These are phyloP conservation scores for Lagerstroemia speciosa DNA, from an alignment of 345 rosid species.

Conservation along the genomic window DNA sequence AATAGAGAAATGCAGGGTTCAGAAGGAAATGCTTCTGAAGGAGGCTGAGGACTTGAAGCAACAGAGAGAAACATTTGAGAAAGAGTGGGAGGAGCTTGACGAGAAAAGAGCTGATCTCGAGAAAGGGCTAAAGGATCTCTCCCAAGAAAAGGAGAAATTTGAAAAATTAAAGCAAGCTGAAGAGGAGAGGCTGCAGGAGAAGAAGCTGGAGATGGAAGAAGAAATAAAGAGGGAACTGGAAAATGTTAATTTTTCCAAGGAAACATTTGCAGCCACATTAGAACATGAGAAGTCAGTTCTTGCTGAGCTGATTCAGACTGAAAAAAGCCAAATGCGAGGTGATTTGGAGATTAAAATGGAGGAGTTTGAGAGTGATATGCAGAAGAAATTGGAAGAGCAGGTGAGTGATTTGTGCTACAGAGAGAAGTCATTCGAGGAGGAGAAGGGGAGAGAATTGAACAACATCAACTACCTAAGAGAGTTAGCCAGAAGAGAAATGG, in stretches of 20 bases:
- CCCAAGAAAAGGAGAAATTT: slow-evolving; percentile 46
- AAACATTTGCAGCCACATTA: slow-evolving; percentile 58
- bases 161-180: slow-evolving; percentile 54
- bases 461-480: slow-evolving; percentile 73
- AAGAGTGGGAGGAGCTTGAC: slow-evolving; percentile 89
- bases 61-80: slow-evolving; percentile 85
- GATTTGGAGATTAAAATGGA: slow-evolving; percentile 61
- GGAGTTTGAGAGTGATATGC: slow-evolving; percentile 67
- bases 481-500: slow-evolving; percentile 78
- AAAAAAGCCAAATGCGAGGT: slow-evolving; percentile 59
- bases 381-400: slow-evolving; percentile 47
- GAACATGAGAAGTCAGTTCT: slow-evolving; percentile 54
- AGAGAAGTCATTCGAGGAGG: slow-evolving; percentile 65
- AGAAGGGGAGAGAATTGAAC: slow-evolving; percentile 61
- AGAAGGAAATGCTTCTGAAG: slow-evolving; percentile 65
- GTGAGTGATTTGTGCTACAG: slow-evolving; percentile 50
- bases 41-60: slow-evolving; percentile 78
- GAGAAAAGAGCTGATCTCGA: slow-evolving; percentile 57
- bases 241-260: slow-evolving; percentile 59
- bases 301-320: slow-evolving; percentile 59
- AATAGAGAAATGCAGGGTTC: slow-evolving; percentile 62
- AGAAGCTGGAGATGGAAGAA: slow-evolving; percentile 45
- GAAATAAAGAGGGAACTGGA: slow-evolving; percentile 52
- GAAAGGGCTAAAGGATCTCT: slow-evolving; percentile 40
- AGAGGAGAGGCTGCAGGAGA: slow-evolving; percentile 59